Conservation (phyloP, 192 early-diverging fungal genomes). For the Coemansia sp. region DNA sequence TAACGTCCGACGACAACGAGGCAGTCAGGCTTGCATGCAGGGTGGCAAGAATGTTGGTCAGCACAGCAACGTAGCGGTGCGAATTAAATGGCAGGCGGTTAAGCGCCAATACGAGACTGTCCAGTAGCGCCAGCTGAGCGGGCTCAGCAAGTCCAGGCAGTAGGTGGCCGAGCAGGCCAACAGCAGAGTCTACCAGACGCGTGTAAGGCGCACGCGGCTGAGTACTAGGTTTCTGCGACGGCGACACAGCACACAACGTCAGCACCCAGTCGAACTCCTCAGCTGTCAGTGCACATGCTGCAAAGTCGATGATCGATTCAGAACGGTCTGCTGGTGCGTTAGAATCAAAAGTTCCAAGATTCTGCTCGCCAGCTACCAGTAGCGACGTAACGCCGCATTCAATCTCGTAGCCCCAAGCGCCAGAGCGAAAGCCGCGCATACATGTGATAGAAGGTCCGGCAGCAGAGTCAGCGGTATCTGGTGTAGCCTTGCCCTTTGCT, state of each 20-base stretch:
- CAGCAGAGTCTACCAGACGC: conserved; percentile 72
- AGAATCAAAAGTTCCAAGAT: conserved; percentile 5
- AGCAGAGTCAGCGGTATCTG: not conserved
- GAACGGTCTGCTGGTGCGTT: not conserved
- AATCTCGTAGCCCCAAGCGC: conserved; percentile 46
- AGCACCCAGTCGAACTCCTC: conserved; percentile 36
- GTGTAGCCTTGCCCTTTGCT: not conserved
- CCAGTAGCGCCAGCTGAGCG: conserved; percentile 74
- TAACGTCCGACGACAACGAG: not conserved
- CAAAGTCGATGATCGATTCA: conserved; percentile 18
- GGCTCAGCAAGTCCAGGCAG: conserved; percentile 67
- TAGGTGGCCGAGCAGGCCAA: conserved; percentile 73
- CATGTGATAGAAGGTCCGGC: conserved; percentile 1
- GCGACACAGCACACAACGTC: not conserved
- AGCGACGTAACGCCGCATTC: conserved; percentile 43
- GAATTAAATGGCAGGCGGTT: conserved; percentile 64
- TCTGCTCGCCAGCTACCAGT: not conserved
- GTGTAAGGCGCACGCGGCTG: conserved; percentile 18
- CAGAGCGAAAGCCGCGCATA: conserved; percentile 21
- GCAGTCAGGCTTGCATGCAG: conserved; percentile 60
- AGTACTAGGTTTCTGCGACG: not conserved
- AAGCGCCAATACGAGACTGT: conserved; percentile 65
- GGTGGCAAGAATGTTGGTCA: conserved; percentile 76
- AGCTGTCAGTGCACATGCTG: conserved; percentile 4
- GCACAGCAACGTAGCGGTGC: conserved; percentile 70